Evolutionary conservation across 768 basidiomycete species (phyloP).

Genomic region (Phlebiopsis gigantea): DNA sequence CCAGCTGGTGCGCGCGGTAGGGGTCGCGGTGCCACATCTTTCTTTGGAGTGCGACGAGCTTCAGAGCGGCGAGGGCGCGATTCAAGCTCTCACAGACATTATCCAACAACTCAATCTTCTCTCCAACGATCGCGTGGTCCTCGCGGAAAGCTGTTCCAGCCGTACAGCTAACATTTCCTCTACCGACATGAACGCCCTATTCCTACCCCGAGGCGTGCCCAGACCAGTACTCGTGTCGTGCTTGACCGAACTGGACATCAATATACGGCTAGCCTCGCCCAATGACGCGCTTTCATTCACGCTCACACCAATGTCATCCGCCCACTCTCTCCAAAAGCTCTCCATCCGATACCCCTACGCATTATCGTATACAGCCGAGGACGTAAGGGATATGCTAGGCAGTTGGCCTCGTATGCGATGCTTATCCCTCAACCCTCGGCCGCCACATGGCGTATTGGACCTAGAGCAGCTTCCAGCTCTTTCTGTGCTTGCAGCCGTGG

Average conservation of each 20-base stretch:
- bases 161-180: neutral
- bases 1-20: too few relatives aligned
- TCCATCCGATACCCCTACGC: slow-evolving; percentile 6
- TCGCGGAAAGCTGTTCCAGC: neutral
- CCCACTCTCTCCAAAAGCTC: neutral
- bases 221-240: neutral
- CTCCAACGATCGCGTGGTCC: too few relatives aligned
- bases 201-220: neutral
- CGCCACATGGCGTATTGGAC: neutral
- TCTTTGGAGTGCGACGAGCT: too few relatives aligned
- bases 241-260: slow-evolving; percentile 4
- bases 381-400: slow-evolving; percentile 5
- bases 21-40: too few relatives aligned
- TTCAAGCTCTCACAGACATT: too few relatives aligned
- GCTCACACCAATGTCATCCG: slow-evolving; percentile 2
- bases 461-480: neutral
- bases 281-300: neutral
- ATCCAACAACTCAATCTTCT: too few relatives aligned
- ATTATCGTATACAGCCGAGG: neutral
- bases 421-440: slow-evolving; percentile 11
- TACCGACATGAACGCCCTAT: neutral
- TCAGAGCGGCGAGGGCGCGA: too few relatives aligned
- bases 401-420: slow-evolving; percentile 6
- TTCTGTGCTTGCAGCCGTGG: neutral
- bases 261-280: neutral